Evolutionary conservation across 805 yeast species (phyloP), one percentile per base, ranked within the genome.

Genomic region (Yarrowia alimentaria): DNA sequence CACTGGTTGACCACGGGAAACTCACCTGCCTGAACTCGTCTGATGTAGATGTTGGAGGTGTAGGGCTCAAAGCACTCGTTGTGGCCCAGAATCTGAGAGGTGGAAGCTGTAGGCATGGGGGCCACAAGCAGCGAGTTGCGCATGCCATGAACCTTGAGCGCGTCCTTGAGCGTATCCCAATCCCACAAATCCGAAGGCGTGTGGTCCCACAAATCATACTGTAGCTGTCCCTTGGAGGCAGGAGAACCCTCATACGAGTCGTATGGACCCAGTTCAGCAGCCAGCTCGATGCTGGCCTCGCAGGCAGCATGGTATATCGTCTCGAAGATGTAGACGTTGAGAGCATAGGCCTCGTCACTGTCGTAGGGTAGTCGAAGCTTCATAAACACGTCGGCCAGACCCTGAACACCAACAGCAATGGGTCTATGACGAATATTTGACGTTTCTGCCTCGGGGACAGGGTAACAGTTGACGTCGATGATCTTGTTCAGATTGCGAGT

Each of bases 91-190:
- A 90, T 89, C 68, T 89, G 96, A 1, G 97, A 89, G 1, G 97
- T 90, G 0, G 96, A 86, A 1, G 98, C 97, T 12, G 97, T 90
- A 31, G 98, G 98, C 98, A 90, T 90, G 48, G 95, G 89, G 1
- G 94, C 97, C 25, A 90, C 85, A 13, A 90, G 66, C 43, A 90
- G 69, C 5, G 97, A 89, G 69, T 90, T 90, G 60, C 96, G 70
- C 17, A 90, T 61, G 21, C 97, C 97, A 59, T 77, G 68, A 31
- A 66, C 62, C 33, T 67, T 64, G 49, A 90, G 75, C 16, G 76
- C 67, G 5, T 63, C 66, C 61, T 82, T 85, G 57, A 89, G 66
- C 2, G 63, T 54, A 53, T 77, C 83, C 97, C 97, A 90, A 58
- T 89, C 90, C 78, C 87, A 88, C 53, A 85, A 68, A 21, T 73